Conservation (phyloP, 768 basidiomycete species). For the Rhodotorula graminis region DNA sequence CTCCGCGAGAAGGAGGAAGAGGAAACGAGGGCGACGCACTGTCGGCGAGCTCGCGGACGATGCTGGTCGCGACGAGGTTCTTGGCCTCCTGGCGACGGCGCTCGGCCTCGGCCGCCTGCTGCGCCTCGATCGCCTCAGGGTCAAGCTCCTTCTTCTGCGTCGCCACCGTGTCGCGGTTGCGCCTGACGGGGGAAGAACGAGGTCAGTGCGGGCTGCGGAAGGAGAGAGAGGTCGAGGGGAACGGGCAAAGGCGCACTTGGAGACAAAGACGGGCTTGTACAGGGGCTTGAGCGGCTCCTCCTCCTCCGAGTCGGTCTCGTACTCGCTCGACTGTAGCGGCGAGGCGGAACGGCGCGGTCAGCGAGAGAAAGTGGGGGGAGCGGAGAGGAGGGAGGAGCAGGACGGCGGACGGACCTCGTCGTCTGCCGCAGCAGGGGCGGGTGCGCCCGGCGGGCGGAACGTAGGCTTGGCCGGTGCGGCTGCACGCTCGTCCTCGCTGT, state of each 20-base stretch:
- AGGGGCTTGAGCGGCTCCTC: constrained; percentile 68
- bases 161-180: constrained; percentile 55
- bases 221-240: not conserved
- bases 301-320: constrained; percentile 64
- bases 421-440: not conserved
- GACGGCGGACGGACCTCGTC: constrained; percentile 30
- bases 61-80: constrained; percentile 88
- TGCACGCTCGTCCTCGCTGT: constrained; percentile 43
- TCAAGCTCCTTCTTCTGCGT: constrained; percentile 65
- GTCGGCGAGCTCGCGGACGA: constrained; percentile 81
- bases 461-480: constrained; percentile 40
- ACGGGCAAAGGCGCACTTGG: constrained; percentile 63
- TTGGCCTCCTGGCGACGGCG: constrained; percentile 83
- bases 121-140: constrained; percentile 66
- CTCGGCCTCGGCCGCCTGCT: constrained; percentile 69
- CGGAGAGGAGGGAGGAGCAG: not conserved
- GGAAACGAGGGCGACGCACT: constrained; percentile 57
- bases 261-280: constrained; percentile 89
- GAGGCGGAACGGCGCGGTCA: not conserved
- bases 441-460: constrained; percentile 5
- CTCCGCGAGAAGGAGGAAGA: not conserved
- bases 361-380: not conserved
- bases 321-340: constrained; percentile 61
- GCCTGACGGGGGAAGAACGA: constrained; percentile 46
- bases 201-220: not conserved